These are phyloP conservation scores for Clohesyomyces aquaticus DNA, from an alignment of 495 filamentous ascomycete genomes.

Conservation along the genomic window DNA sequence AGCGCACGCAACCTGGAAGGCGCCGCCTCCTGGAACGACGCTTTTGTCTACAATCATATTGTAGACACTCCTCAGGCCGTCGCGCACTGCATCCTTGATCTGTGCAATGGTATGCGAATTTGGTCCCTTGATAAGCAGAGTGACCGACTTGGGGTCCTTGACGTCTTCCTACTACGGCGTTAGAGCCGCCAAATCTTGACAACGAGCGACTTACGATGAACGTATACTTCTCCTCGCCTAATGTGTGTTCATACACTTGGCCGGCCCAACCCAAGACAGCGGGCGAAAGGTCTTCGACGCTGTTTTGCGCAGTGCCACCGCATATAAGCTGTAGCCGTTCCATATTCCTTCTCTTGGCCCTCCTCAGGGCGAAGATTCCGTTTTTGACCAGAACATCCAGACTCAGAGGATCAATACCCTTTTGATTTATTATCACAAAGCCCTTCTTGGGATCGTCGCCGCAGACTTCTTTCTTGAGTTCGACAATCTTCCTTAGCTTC, in stretches of 20 bases:
- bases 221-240: slow-evolving; percentile 98
- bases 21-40: slow-evolving; percentile 91
- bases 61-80: slow-evolving; percentile 92
- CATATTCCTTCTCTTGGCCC: slow-evolving; percentile 98
- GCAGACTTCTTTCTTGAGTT: slow-evolving; percentile 97
- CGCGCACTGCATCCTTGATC: slow-evolving; percentile 95
- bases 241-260: slow-evolving; percentile 92
- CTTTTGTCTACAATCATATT: slow-evolving; percentile 98
- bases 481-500: slow-evolving; percentile 96
- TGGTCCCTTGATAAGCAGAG: slow-evolving; percentile 94
- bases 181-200: slow-evolving; percentile 16
- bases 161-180: slow-evolving; percentile 75
- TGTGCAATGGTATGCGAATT: slow-evolving; percentile 96
- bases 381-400: slow-evolving; percentile 97
- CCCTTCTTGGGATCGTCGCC: slow-evolving; percentile 92
- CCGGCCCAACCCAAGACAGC: slow-evolving; percentile 96
- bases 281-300: slow-evolving; percentile 86
- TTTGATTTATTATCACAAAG: slow-evolving; percentile 98
- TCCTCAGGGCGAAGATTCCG: slow-evolving; percentile 88
- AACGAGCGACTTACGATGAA: slow-evolving; percentile 63
- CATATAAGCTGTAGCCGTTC: slow-evolving; percentile 94
- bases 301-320: slow-evolving; percentile 90
- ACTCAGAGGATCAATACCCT: slow-evolving; percentile 96
- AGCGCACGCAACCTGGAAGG: slow-evolving; percentile 94
- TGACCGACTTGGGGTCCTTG: slow-evolving; percentile 98